Evolutionary conservation across 2,329 filamentous ascomycete species (phyloP).

Genomic region (Epichloe gansuensis): DNA sequence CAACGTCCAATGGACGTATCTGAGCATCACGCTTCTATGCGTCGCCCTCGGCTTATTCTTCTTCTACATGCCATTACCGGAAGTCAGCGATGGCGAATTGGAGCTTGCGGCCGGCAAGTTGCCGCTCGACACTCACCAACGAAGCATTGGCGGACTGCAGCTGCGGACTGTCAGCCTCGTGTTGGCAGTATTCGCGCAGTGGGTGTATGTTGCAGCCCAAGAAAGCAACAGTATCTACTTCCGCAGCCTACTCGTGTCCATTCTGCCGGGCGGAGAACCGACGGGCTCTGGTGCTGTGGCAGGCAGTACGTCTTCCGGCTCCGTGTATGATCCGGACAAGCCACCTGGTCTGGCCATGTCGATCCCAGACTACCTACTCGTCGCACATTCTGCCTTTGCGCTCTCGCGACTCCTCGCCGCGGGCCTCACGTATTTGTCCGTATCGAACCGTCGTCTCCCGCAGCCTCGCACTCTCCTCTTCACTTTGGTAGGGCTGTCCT

Average conservation of each 20-base stretch:
- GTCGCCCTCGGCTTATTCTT: conserved; percentile 58
- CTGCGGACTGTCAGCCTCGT: conserved; percentile 47
- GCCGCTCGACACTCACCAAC: conserved; percentile 38
- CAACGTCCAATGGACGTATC: conserved; percentile 74
- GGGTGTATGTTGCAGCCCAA: conserved; percentile 67
- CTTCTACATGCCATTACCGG: conserved; percentile 55
- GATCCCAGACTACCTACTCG: conserved; percentile 53
- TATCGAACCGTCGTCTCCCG: conserved; percentile 36
- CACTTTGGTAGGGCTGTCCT: conserved; percentile 47
- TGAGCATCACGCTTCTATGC: conserved; percentile 67
- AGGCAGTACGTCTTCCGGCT: conserved; percentile 17
- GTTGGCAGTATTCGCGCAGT: conserved; percentile 64
- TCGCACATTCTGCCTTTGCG: conserved; percentile 63
- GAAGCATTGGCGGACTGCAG: conserved; percentile 36
- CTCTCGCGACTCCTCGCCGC: conserved; percentile 59
- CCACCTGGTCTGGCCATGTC: conserved; percentile 38
- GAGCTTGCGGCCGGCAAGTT: conserved; percentile 34
- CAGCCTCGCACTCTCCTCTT: conserved; percentile 59
- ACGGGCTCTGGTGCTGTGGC: conserved; percentile 12
- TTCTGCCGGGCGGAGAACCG: conserved; percentile 19
- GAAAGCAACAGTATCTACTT: conserved; percentile 53
- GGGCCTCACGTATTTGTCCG: conserved; percentile 47
- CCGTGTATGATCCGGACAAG: conserved; percentile 15
- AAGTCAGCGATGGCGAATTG: conserved; percentile 44
- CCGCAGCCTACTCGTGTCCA: conserved; percentile 33